Percentiles rank a stretch among this genome's conserved stretches.
These are phyloP conservation scores for Uronychia binucleata DNA, from an alignment of 73 alveolate genomes.

Conservation along the genomic window DNA sequence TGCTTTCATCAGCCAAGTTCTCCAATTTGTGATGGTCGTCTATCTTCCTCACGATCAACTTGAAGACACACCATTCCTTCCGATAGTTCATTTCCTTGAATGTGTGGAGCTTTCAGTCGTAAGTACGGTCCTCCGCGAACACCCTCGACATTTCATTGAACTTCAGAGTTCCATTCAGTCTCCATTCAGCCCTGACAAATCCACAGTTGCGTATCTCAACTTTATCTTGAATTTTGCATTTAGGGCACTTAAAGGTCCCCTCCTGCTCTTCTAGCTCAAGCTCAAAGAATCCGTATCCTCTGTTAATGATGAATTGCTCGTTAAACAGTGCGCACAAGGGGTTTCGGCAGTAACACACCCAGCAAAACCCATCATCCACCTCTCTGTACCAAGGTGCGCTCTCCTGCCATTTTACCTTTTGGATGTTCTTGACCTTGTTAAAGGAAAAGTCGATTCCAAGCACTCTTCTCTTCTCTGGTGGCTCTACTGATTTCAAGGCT, in stretches of 20 bases:
- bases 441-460: slow-evolving; percentile 31
- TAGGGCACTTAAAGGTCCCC: slow-evolving; percentile 40
- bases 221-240: slow-evolving; percentile 27
- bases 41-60: neutral
- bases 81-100: slow-evolving; percentile 56
- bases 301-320: slow-evolving; percentile 42
- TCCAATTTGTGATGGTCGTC: neutral
- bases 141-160: slow-evolving; percentile 25
- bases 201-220: slow-evolving; percentile 51
- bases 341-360: slow-evolving; percentile 63
- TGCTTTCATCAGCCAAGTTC: neutral
- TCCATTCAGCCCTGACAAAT: slow-evolving; percentile 65
- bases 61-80: slow-evolving; percentile 28
- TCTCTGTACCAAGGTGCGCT: slow-evolving; percentile 68
- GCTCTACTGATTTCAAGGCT: neutral
- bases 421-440: slow-evolving; percentile 27
- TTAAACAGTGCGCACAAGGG: slow-evolving; percentile 27
- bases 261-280: slow-evolving; percentile 20
- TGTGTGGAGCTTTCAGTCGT: slow-evolving; percentile 49
- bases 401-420: slow-evolving; percentile 37
- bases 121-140: slow-evolving; percentile 49
- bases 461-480: neutral
- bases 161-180: slow-evolving; percentile 41
- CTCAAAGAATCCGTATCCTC: slow-evolving; percentile 48
- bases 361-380: slow-evolving; percentile 55